phyloP scores from a whole-genome alignment of 257 asterid species.

The Misopates orontium region DNA sequence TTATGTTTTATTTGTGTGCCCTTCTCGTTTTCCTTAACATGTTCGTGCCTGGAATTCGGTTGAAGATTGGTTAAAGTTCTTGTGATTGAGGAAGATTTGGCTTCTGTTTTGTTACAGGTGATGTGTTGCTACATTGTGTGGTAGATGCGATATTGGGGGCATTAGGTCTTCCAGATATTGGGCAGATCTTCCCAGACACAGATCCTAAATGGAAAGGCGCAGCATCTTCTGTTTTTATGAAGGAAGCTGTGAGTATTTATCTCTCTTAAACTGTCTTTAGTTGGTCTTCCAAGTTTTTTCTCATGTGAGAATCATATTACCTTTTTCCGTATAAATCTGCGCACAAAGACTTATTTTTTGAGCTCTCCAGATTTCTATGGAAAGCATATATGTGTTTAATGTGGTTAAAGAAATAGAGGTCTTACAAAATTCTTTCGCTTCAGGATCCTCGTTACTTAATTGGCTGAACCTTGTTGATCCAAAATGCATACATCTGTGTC shows the following conservation, averaged over 20 bases:
- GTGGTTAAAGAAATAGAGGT: background rate
- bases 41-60: too few species aligned
- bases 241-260: conserved; percentile 71
- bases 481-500: too few species aligned
- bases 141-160: conserved; percentile 98
- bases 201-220: conserved; percentile 99
- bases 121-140: conserved; percentile 94
- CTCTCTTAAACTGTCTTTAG: background rate
- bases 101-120: conserved; percentile 47
- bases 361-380: too few species aligned
- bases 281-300: conserved; percentile 7
- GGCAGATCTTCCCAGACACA: conserved; percentile 89
- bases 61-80: background rate
- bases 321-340: background rate
- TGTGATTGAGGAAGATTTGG: conserved; percentile 10
- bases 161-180: conserved; percentile 91
- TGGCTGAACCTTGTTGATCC: background rate
- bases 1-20: background rate
- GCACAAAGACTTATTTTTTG: too few species aligned
- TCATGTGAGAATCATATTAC: background rate
- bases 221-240: conserved; percentile 76
- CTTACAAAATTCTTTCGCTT: background rate
- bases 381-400: background rate
- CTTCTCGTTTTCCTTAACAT: background rate
- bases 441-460: background rate